Evolutionary conservation across 306 rosid genomes (phyloP), one percentile per base, ranked within the genome.

Genomic region (Fagus sylvatica): DNA sequence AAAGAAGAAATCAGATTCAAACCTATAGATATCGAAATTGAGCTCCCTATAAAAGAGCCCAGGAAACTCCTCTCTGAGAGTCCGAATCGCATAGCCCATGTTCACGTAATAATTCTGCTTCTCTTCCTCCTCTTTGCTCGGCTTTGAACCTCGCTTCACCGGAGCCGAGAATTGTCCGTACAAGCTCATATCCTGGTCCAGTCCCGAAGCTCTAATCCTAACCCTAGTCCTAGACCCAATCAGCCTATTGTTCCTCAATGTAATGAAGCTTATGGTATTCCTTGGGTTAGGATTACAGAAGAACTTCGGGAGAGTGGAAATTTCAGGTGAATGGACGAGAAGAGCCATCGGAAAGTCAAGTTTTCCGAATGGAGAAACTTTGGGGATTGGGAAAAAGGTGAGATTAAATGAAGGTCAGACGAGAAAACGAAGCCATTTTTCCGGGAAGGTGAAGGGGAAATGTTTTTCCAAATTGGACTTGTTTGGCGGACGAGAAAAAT

Each of bases 21-120:
- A 93, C 94, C 94, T 90, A 88, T 90, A 90, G 70, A 91, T 89
- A 40, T 88, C 88, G 72, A 88, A 89, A 89, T 83, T 86, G 75
- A 82, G 98, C 53, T 90, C 98, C 74, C 81, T 90, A 81, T 73
- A 74, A 74, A 93, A 93, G 19, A 93, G 88, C 80, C 84, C 85
- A 2, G 96, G 94, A 48, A 93, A 84, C 73, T 93, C 96, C 85
- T 93, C 96, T 73, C 98, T 88, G 55, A 93, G 72, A 74, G 90
- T 87, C 66, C 96, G 87, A 6, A 93, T 90, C 41, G 98, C 98
- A 77, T 88, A 90, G 22, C 98, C 98, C 89, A 90, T 71, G 65
- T 93, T 93, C 37, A 93, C 83, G 70, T 90, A 86, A 74, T 93
- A 93, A 75, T 87, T 80, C 87, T 88, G 93, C 88, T 85, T 93